Evolutionary conservation across 257 asterid genomes (phyloP).

Genomic region (Leonotis leonurus): DNA sequence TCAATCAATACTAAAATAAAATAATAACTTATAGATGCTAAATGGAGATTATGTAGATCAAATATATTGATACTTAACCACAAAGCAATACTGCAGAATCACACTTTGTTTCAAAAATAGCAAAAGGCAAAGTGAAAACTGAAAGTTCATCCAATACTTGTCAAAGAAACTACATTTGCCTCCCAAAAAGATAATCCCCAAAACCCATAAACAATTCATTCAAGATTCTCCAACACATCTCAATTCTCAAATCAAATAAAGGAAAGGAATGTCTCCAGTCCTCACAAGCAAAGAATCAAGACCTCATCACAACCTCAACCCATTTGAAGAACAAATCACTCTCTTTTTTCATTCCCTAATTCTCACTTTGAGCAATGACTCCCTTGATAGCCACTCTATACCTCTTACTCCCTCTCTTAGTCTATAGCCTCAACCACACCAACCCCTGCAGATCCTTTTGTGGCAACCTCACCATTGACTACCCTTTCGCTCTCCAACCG

Average conservation of each 20-base stretch:
- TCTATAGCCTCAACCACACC: slow-evolving; percentile 28
- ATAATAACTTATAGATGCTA: too few relatives aligned
- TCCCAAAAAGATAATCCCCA: slow-evolving; percentile 13
- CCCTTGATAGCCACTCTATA: slow-evolving; percentile 5
- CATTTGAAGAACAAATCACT: background rate
- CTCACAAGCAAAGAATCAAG: slow-evolving; percentile 71
- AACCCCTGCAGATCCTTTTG: slow-evolving; percentile 72
- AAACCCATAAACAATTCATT: slow-evolving; percentile 25
- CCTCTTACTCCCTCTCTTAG: slow-evolving; percentile 21
- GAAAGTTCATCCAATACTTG: slow-evolving; percentile 35
- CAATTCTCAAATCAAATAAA: background rate
- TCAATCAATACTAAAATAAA: too few relatives aligned
- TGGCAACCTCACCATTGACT: slow-evolving; percentile 72
- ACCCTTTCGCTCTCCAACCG: slow-evolving; percentile 63
- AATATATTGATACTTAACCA: slow-evolving; percentile 17
- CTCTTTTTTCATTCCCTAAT: background rate
- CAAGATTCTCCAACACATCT: slow-evolving; percentile 36
- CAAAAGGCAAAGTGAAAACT: slow-evolving; percentile 33
- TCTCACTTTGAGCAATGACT: slow-evolving; percentile 35
- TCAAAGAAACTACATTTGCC: slow-evolving; percentile 23
- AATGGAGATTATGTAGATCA: too few relatives aligned
- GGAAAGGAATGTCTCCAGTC: slow-evolving; percentile 20
- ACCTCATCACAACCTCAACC: slow-evolving; percentile 1
- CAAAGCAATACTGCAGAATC: slow-evolving; percentile 24
- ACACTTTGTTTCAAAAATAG: slow-evolving; percentile 15